Conservation (phyloP, 169 alveolate genomes). For the Cryptosporidium viatorum region DNA sequence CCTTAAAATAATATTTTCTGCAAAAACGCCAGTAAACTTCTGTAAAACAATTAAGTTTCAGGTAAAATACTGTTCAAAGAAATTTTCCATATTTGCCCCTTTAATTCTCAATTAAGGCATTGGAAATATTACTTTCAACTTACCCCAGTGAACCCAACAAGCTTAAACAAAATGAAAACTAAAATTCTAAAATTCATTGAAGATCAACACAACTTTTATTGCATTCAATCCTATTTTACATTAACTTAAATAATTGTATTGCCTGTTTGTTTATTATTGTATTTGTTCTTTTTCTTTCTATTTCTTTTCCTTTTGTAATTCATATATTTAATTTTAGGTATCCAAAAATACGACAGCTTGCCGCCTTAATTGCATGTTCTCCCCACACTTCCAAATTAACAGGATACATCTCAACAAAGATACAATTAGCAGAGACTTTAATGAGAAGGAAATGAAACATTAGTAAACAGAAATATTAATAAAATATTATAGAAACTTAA, state of each 20-base stretch:
- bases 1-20: not conserved
- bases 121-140: not conserved
- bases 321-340: constrained; percentile 2
- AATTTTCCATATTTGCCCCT: not conserved
- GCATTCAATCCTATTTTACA: not conserved
- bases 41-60: not conserved
- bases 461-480: too few relatives aligned
- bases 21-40: not conserved
- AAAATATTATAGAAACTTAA: too few relatives aligned
- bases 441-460: not conserved
- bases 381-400: constrained; percentile 5
- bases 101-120: not conserved
- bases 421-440: not conserved
- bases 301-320: not conserved
- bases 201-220: constrained; percentile 9
- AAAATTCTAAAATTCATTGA: constrained; percentile 8
- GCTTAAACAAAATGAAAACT: not conserved
- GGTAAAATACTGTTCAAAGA: not conserved
- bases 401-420: not conserved
- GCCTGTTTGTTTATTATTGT: not conserved
- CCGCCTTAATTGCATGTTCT: constrained; percentile 46
- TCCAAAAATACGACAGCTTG: constrained; percentile 13
- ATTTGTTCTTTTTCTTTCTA: not conserved
- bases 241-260: not conserved
- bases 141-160: constrained; percentile 1